Percentiles rank a stretch among this genome's conserved stretches.
These are phyloP conservation scores for Rhodamnia argentea DNA, from an alignment of 345 rosid species.

Conservation along the genomic window DNA sequence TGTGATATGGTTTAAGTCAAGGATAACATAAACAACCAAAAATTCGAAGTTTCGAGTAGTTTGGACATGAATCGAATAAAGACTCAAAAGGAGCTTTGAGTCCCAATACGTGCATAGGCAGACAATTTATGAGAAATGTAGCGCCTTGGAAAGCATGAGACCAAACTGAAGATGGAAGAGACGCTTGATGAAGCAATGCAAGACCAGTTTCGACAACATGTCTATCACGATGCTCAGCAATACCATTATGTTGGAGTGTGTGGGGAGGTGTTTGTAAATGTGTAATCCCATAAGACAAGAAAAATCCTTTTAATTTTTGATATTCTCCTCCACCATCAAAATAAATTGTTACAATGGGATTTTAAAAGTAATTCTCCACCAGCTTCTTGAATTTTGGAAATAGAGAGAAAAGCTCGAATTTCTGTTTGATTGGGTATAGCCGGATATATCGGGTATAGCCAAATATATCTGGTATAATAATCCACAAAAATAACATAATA, in stretches of 20 bases:
- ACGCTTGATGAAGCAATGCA: not conserved
- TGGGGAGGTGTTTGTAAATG: not conserved
- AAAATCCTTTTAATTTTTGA: too few species aligned
- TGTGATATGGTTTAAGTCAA: not conserved
- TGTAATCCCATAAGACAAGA: not conserved
- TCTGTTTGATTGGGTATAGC: not conserved
- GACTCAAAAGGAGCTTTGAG: not conserved
- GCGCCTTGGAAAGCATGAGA: not conserved
- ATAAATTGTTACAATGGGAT: not conserved
- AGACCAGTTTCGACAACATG: not conserved
- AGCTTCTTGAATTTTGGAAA: too few species aligned
- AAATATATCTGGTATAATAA: not conserved
- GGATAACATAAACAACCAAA: not conserved
- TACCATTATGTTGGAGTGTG: not conserved
- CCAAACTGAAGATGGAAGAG: not conserved
- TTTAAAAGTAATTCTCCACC: not conserved
- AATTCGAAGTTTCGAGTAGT: not conserved
- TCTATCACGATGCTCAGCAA: not conserved
- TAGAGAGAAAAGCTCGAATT: too few species aligned
- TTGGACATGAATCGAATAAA: not conserved
- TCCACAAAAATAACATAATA: constrained; percentile 1
- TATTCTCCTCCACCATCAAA: not conserved
- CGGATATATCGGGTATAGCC: too few species aligned
- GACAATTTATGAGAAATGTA: not conserved
- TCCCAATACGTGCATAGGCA: not conserved